phyloP scores from a whole-genome alignment of 2,329 filamentous ascomycete genomes.

The Helotiales sp. region DNA sequence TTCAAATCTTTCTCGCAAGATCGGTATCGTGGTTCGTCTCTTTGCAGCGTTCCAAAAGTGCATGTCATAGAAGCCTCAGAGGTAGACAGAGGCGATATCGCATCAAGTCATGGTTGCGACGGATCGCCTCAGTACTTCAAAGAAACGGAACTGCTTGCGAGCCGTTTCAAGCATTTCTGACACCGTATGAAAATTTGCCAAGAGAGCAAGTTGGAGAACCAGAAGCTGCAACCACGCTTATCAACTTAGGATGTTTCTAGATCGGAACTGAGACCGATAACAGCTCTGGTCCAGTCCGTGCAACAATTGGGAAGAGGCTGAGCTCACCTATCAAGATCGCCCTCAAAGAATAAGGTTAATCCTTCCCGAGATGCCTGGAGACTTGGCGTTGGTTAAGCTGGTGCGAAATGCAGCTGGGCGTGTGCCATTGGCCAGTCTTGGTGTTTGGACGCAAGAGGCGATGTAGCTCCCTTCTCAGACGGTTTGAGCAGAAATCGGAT shows the following conservation, averaged over 20 bases:
- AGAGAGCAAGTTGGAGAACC: not conserved
- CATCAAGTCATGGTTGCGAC: not conserved
- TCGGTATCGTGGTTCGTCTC: not conserved
- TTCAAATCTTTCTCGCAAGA: not conserved
- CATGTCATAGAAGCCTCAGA: not conserved
- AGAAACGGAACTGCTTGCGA: constrained; percentile 4
- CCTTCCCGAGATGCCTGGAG: not conserved
- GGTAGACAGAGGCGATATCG: not conserved
- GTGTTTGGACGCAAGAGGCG: not conserved
- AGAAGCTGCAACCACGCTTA: not conserved
- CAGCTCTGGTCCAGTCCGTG: not conserved
- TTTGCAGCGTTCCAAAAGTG: not conserved
- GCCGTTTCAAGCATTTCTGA: not conserved
- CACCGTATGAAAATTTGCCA: not conserved
- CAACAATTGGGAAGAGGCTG: not conserved
- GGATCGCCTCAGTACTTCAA: not conserved
- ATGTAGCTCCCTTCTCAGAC: not conserved
- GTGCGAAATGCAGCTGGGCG: not conserved
- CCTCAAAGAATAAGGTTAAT: constrained; percentile 1
- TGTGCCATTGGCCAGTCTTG: not conserved
- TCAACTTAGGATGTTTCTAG: not conserved
- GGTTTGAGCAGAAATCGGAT: constrained; percentile 7
- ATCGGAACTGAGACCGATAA: not conserved
- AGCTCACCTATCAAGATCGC: not conserved
- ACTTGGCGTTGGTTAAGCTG: not conserved